Evolutionary conservation across 805 yeast genomes (phyloP), one percentile per base, ranked within the genome.

Genomic region (Yamadazyma philogaea): DNA sequence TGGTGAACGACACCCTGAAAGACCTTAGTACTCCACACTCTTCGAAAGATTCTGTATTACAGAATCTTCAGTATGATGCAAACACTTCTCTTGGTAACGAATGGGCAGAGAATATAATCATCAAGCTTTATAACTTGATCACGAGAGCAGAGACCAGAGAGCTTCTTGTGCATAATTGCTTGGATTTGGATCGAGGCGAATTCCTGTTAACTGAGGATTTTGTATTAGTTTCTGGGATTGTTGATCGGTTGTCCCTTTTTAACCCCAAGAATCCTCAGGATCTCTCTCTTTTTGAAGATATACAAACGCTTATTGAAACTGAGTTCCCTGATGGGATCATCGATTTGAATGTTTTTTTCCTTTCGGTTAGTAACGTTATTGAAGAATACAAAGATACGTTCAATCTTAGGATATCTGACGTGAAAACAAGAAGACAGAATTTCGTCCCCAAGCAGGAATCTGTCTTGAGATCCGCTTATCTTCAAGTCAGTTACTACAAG

Each of bases 401-500:
- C 27, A 44, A 48, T 2, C 27, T 66, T 10, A 33, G 43, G 3
- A 40, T 56, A 2, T 45, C 59, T 41, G 93, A 84, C 59, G 74
- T 83, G 19, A 84, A 84, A 57, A 83, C 90, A 1, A 65, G 90
- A 41, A 53, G 64, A 0, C 52, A 52, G 32, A 65, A 61, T 31
- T 51, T 48, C 1, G 45, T 75, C 1, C 89, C 90, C 0, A 37
- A 49, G 0, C 84, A 79, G 47, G 51, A 59, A 1, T 69, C 77
- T 10, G 82, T 80, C 0, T 45, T 77, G 11, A 53, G 60, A 3
- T 66, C 75, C 5, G 73, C 85, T 1, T 72, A 74, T 51, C 45
- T 70, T n/a, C 93, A 85, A 61, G 79, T 82, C 3, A 70, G 71
- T 61, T 74, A 79, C 48, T 85, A 85, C 55, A 63, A 77, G 16